phyloP scores from a whole-genome alignment of 2,329 filamentous ascomycete species.

The Fusarium mexicanum region DNA sequence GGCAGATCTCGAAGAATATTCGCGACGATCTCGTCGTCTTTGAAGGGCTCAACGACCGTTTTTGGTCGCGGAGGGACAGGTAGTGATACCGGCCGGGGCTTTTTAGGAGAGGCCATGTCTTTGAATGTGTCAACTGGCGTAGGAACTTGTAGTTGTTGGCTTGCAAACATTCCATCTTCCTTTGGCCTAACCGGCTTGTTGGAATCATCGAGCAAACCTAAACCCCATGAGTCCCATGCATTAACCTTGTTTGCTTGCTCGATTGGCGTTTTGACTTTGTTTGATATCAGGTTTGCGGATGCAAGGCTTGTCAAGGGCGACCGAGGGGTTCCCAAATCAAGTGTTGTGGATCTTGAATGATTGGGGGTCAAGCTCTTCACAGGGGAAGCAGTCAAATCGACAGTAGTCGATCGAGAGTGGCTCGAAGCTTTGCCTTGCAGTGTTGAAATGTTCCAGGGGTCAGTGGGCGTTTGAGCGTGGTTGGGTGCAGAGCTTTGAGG shows the following conservation, averaged over 20 bases:
- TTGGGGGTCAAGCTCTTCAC: constrained; percentile 11
- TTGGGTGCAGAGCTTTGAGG: background rate
- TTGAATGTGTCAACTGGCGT: constrained; percentile 10
- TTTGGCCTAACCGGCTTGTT: constrained; percentile 12
- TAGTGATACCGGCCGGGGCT: background rate
- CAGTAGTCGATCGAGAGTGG: constrained; percentile 33
- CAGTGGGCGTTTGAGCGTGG: background rate
- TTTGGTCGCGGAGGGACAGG: constrained; percentile 13
- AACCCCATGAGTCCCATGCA: constrained; percentile 34
- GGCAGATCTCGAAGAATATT: constrained; percentile 52
- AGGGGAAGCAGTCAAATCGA: constrained; percentile 16
- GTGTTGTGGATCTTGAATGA: constrained; percentile 29
- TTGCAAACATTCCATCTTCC: constrained; percentile 5
- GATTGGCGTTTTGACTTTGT: constrained; percentile 6
- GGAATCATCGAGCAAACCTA: constrained; percentile 26
- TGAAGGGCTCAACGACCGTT: constrained; percentile 3
- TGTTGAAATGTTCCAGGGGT: background rate
- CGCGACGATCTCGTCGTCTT: constrained; percentile 48
- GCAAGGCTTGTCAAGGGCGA: constrained; percentile 22
- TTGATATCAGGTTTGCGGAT: constrained; percentile 17
- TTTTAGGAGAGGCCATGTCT: background rate
- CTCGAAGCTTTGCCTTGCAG: background rate
- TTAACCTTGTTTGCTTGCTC: constrained; percentile 19
- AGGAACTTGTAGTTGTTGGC: background rate
- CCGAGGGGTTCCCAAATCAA: constrained; percentile 18